Conservation (phyloP, 2,329 filamentous ascomycete genomes). For the Monosporascus sp. region DNA sequence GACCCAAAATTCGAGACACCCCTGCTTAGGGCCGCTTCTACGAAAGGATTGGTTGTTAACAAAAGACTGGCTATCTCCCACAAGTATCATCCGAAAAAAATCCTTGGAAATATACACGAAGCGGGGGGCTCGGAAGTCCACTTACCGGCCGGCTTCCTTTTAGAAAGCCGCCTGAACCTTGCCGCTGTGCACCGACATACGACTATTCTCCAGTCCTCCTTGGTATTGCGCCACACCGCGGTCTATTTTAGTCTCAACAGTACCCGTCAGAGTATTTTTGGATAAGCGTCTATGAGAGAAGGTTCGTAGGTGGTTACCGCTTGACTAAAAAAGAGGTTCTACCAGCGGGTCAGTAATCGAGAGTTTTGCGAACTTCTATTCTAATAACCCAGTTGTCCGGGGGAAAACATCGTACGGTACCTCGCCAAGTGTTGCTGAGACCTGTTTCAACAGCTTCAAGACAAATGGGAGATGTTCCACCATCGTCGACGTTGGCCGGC, state of each 20-base stretch:
- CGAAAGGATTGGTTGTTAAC: slow-evolving; percentile 12
- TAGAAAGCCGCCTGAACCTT: slow-evolving; percentile 12
- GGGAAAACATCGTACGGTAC: slow-evolving; percentile 1
- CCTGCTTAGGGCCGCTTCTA: slow-evolving; percentile 12
- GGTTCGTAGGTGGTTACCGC: neutral
- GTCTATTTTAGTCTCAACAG: slow-evolving; percentile 9
- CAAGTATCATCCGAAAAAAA: slow-evolving; percentile 1
- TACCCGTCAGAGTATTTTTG: neutral
- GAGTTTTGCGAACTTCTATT: slow-evolving; percentile 4
- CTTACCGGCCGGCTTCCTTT: slow-evolving; percentile 12
- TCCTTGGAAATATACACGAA: slow-evolving; percentile 13
- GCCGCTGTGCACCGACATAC: slow-evolving; percentile 10
- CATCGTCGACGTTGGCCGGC: slow-evolving; percentile 21
- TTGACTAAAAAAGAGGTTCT: neutral
- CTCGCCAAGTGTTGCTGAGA: slow-evolving; percentile 8
- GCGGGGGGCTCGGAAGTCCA: slow-evolving; percentile 3
- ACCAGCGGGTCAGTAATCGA: neutral
- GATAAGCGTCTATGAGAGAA: neutral
- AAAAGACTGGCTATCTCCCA: slow-evolving; percentile 10
- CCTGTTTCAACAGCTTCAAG: neutral
- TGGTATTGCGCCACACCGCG: slow-evolving; percentile 15
- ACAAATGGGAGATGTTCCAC: slow-evolving; percentile 31
- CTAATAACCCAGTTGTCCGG: neutral
- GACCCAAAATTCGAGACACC: slow-evolving; percentile 11
- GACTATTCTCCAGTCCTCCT: slow-evolving; percentile 10